A percentile compares a stretch with the other conserved stretches of the same genome.
These are phyloP conservation scores for Piper longum DNA, from an alignment of 164 flowering plant genomes.

Conservation along the genomic window DNA sequence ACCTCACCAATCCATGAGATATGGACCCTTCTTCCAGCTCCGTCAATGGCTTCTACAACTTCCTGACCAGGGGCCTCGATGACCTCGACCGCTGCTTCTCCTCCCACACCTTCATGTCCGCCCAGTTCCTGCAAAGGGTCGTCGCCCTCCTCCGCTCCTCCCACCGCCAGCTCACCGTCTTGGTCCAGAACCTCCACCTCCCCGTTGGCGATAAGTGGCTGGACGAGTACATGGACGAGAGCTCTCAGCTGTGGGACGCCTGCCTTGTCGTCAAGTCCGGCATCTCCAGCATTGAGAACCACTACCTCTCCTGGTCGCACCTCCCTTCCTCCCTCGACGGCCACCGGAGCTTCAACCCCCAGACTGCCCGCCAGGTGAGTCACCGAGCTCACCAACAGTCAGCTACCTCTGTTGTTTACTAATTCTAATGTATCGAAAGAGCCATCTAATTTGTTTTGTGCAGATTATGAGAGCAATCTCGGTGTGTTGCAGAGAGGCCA, in stretches of 20 bases:
- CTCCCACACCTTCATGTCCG: conserved; percentile 72
- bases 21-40: conserved; percentile 78
- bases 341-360: conserved; percentile 1
- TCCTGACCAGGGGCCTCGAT: conserved; percentile 66
- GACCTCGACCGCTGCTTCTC: conserved; percentile 60
- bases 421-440: too few relatives aligned
- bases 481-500: conserved; percentile 57
- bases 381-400: neutral
- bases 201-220: conserved; percentile 96
- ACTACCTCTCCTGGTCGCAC: conserved; percentile 46
- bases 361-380: conserved; percentile 61
- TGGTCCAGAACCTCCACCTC: conserved; percentile 81
- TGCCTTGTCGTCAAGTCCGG: conserved; percentile 78
- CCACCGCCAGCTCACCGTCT: conserved; percentile 59
- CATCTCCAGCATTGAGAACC: conserved; percentile 59
- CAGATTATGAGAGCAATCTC: conserved; percentile 68
- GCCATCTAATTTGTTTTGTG: neutral
- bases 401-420: neutral
- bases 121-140: conserved; percentile 72
- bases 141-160: conserved; percentile 72
- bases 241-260: conserved; percentile 86
- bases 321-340: conserved; percentile 44
- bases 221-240: conserved; percentile 98
- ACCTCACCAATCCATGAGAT: too few relatives aligned
- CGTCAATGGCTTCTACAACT: conserved; percentile 81